phyloP scores from a whole-genome alignment of 441 rosid genomes.

The California macrophylla region DNA sequence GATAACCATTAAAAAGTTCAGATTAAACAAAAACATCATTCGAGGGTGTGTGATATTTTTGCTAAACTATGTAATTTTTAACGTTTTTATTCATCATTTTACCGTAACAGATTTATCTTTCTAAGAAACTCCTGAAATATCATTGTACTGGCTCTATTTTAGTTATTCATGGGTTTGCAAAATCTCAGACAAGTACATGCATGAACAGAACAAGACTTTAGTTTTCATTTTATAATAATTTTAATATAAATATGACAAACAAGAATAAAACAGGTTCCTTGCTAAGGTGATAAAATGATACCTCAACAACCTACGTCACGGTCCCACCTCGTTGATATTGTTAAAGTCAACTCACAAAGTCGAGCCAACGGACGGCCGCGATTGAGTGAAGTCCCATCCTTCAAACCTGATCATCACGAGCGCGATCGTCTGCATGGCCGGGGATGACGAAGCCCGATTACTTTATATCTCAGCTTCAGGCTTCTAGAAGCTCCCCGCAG shows the following conservation, averaged over 20 bases:
- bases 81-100: too few species aligned
- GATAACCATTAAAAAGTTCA: too few species aligned
- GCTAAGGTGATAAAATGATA: background rate
- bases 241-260: background rate
- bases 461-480: background rate
- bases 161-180: background rate
- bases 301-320: background rate
- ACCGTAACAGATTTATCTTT: too few species aligned
- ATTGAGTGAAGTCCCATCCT: background rate
- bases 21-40: too few species aligned
- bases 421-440: background rate
- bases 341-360: background rate
- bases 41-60: too few species aligned
- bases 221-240: too few species aligned
- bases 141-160: too few species aligned
- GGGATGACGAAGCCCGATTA: background rate
- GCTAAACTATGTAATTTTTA: too few species aligned
- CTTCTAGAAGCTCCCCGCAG: background rate
- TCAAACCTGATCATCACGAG: background rate
- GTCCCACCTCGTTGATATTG: background rate
- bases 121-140: too few species aligned
- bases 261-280: slow-evolving; percentile 1
- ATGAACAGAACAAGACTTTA: background rate
- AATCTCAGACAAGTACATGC: background rate
- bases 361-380: background rate